These are phyloP conservation scores for Xeromyces bisporus DNA, from an alignment of 495 filamentous ascomycete genomes.

Conservation along the genomic window DNA sequence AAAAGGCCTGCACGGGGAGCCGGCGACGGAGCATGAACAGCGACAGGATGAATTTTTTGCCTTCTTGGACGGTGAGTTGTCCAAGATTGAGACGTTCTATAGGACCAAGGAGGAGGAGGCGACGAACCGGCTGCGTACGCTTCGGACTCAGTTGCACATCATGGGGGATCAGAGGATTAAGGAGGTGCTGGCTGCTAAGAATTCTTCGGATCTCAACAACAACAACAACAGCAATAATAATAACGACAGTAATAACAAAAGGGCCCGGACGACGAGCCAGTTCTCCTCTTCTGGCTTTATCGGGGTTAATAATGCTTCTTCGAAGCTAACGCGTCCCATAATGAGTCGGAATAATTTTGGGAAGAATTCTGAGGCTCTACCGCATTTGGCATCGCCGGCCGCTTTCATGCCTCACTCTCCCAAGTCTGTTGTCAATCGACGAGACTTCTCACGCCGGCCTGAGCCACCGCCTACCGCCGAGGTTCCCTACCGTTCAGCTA, in stretches of 20 bases:
- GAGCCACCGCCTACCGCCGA: conserved; percentile 31
- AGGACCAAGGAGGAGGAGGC: conserved; percentile 67
- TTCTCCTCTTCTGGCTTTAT: too few relatives aligned
- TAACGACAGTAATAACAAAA: too few relatives aligned
- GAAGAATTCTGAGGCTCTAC: conserved; percentile 39
- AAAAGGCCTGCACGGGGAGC: conserved; percentile 21
- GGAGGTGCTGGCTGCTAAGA: conserved; percentile 38
- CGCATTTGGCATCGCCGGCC: conserved; percentile 31
- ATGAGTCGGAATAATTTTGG: conserved; percentile 28
- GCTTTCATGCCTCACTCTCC: conserved; percentile 13
- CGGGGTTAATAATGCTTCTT: neutral
- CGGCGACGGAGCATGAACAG: conserved; percentile 33
- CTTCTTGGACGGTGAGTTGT: conserved; percentile 63
- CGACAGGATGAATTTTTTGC: conserved; percentile 61
- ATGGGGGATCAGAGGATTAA: conserved; percentile 67
- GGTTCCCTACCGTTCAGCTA: conserved; percentile 67
- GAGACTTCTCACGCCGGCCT: conserved; percentile 48
- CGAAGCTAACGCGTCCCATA: conserved; percentile 13
- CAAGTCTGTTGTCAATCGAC: conserved; percentile 20
- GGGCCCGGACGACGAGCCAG: too few relatives aligned
- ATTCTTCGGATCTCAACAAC: conserved; percentile 11
- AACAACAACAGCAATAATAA: conserved; percentile 6
- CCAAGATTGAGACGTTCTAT: conserved; percentile 79
- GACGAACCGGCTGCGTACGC: conserved; percentile 43
- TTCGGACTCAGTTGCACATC: conserved; percentile 68